A percentile compares a stretch with the other conserved stretches of the same genome.
These are phyloP conservation scores for Parastagonospora nodorum DNA, from an alignment of 2,329 filamentous ascomycete genomes.

Conservation along the genomic window DNA sequence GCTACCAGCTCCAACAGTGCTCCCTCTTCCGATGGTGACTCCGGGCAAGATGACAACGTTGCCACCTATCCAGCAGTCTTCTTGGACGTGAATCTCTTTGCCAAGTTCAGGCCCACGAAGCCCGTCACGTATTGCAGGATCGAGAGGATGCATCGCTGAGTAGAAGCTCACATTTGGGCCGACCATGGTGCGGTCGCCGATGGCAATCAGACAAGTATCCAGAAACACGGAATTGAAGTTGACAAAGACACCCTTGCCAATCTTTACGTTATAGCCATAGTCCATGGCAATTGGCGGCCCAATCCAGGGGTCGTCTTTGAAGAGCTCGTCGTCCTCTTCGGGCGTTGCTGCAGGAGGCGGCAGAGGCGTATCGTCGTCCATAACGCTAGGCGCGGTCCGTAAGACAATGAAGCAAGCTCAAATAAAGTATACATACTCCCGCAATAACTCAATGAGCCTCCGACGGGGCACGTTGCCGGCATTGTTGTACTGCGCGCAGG, in stretches of 20 bases:
- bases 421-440: slow-evolving; percentile 62
- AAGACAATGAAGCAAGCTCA: slow-evolving; percentile 7
- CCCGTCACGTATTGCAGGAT: slow-evolving; percentile 75
- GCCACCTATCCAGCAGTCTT: slow-evolving; percentile 65
- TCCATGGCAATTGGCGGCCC: slow-evolving; percentile 73
- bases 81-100: slow-evolving; percentile 73
- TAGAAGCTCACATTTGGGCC: slow-evolving; percentile 81
- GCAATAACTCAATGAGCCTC: slow-evolving; percentile 69
- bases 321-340: slow-evolving; percentile 68
- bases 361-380: slow-evolving; percentile 65
- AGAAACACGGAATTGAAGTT: slow-evolving; percentile 77
- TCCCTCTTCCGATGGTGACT: slow-evolving; percentile 76
- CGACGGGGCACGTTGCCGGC: slow-evolving; percentile 65
- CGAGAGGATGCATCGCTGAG: slow-evolving; percentile 75
- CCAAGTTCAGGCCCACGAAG: slow-evolving; percentile 76
- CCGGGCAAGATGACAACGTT: slow-evolving; percentile 69
- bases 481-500: slow-evolving; percentile 68
- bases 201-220: slow-evolving; percentile 74
- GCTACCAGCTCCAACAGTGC: slow-evolving; percentile 77
- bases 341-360: slow-evolving; percentile 62
- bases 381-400: slow-evolving; percentile 56
- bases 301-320: slow-evolving; percentile 71
- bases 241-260: slow-evolving; percentile 75
- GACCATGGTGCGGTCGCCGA: slow-evolving; percentile 77
- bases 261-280: slow-evolving; percentile 75